Conservation (phyloP, 176 grass and related monocot genomes). For the Calamus simplicifolius region DNA sequence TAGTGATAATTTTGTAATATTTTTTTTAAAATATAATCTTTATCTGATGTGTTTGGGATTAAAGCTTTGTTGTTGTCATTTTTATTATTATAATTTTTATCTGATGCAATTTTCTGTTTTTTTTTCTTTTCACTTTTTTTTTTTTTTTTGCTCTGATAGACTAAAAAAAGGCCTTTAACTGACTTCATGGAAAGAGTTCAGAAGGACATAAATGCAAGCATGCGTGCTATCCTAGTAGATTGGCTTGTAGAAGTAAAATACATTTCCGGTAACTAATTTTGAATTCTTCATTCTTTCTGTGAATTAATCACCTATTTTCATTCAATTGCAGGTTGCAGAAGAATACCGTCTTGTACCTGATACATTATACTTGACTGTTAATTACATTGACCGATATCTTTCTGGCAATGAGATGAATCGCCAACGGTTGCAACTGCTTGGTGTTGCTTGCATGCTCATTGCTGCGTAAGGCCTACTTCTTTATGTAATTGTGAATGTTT, state of each 20-base stretch:
- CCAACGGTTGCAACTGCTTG: neutral
- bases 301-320: conserved; percentile 5
- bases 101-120: too few species aligned
- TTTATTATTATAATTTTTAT: too few species aligned
- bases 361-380: conserved; percentile 86
- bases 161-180: conserved; percentile 68
- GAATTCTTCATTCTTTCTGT: neutral
- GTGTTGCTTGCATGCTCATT: conserved; percentile 3
- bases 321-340: conserved; percentile 62
- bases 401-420: conserved; percentile 7
- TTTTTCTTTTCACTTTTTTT: too few species aligned
- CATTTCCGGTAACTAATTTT: neutral
- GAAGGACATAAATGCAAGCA: conserved; percentile 87
- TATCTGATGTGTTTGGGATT: too few species aligned
- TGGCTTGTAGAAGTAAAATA: conserved; percentile 91
- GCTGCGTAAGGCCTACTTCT: neutral
- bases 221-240: conserved; percentile 93
- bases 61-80: too few species aligned
- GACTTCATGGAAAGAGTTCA: conserved; percentile 90
- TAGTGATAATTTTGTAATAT: too few species aligned
- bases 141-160: conserved; percentile 33
- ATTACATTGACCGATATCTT: conserved; percentile 44
- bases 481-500: neutral
- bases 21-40: too few species aligned
- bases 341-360: conserved; percentile 94